Conservation (phyloP, 2,329 filamentous ascomycete species). For the Fusarium stilboides region DNA sequence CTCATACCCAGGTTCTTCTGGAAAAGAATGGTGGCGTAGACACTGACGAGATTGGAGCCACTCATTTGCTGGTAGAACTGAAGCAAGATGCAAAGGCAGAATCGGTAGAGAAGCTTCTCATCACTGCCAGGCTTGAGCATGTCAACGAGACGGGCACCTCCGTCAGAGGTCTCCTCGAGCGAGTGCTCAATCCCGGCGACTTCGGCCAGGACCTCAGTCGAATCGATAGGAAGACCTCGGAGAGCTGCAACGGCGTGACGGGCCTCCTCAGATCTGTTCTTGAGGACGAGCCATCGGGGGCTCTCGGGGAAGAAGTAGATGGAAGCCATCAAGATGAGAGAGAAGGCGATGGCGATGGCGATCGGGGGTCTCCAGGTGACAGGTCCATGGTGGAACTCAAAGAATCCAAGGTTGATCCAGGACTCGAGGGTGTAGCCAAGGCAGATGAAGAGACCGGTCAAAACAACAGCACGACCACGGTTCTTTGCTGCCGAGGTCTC, state of each 20-base stretch:
- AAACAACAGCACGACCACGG: slow-evolving; percentile 63
- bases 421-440: slow-evolving; percentile 58
- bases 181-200: slow-evolving; percentile 64
- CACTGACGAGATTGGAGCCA: slow-evolving; percentile 50
- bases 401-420: slow-evolving; percentile 65
- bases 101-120: slow-evolving; percentile 65
- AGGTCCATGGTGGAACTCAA: slow-evolving; percentile 39
- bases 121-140: slow-evolving; percentile 63
- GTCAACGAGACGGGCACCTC: slow-evolving; percentile 58
- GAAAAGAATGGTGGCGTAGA: slow-evolving; percentile 52
- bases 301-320: slow-evolving; percentile 57
- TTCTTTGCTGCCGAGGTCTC: slow-evolving; percentile 66
- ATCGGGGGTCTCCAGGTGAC: slow-evolving; percentile 59
- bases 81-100: slow-evolving; percentile 51
- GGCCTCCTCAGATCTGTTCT: slow-evolving; percentile 53
- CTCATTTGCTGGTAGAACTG: slow-evolving; percentile 54
- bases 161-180: slow-evolving; percentile 59
- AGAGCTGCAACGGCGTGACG: slow-evolving; percentile 56
- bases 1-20: slow-evolving; percentile 47
- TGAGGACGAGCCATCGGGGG: slow-evolving; percentile 56
- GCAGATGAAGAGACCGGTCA: slow-evolving; percentile 67
- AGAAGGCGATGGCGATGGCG: slow-evolving; percentile 54
- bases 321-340: slow-evolving; percentile 51
- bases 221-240: slow-evolving; percentile 56
- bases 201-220: slow-evolving; percentile 58